These are phyloP conservation scores for Aspergillus chevalieri DNA, from an alignment of 2,329 filamentous ascomycete genomes.

Conservation along the genomic window DNA sequence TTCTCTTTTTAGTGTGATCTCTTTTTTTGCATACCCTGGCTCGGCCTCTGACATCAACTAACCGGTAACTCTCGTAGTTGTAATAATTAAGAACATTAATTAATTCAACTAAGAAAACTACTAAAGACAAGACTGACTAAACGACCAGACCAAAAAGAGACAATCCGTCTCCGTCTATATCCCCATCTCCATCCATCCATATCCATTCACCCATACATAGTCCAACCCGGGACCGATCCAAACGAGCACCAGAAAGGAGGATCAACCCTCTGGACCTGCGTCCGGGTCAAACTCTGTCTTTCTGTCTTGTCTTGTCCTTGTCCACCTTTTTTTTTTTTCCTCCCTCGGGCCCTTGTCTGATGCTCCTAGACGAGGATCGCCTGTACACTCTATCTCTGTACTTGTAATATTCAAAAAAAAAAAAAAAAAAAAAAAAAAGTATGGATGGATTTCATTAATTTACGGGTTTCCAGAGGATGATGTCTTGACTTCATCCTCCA, in stretches of 20 bases:
- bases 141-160: conserved; percentile 19
- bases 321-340: neutral
- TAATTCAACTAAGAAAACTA: too few species aligned
- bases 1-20: conserved; percentile 2
- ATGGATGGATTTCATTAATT: too few species aligned
- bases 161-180: conserved; percentile 17
- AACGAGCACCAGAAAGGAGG: conserved; percentile 30
- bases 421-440: neutral
- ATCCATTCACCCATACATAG: too few species aligned
- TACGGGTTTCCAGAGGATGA: neutral
- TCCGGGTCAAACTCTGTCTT: conserved; percentile 31
- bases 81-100: too few species aligned
- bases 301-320: conserved; percentile 4
- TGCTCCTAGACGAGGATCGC: too few species aligned
- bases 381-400: too few species aligned
- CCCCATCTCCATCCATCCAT: too few species aligned
- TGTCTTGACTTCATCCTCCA: neutral
- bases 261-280: conserved; percentile 37
- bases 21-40: conserved; percentile 4
- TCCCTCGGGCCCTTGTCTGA: neutral
- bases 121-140: too few species aligned
- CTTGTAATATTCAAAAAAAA: neutral
- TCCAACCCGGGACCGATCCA: conserved; percentile 25
- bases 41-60: conserved; percentile 35
- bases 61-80: conserved; percentile 21